These are phyloP conservation scores for Dictyostelium firmibasis DNA, from an alignment of 78 protist genomes.

Conservation along the genomic window DNA sequence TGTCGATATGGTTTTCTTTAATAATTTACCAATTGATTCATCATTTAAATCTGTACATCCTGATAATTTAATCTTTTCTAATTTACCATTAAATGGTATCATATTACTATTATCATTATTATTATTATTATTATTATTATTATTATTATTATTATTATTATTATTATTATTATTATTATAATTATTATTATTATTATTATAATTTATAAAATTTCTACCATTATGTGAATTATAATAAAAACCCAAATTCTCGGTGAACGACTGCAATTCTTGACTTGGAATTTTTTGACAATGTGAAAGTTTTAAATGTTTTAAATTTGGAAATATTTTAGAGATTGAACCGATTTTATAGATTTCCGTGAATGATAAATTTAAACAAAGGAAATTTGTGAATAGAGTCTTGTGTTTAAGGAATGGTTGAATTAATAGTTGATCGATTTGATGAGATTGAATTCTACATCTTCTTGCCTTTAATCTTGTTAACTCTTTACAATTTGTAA, in stretches of 20 bases:
- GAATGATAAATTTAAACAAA: slow-evolving; percentile 11
- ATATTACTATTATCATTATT: neutral
- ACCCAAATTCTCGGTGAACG: neutral
- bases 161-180: too few relatives aligned
- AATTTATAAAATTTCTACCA: neutral
- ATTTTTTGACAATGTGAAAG: slow-evolving; percentile 21
- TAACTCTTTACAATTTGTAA: neutral
- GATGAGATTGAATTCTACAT: neutral
- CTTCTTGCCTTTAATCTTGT: slow-evolving; percentile 17
- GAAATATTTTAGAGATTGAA: neutral
- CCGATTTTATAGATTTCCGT: slow-evolving; percentile 1
- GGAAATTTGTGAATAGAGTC: neutral
- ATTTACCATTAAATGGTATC: neutral
- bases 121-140: neutral
- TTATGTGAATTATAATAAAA: neutral
- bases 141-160: too few relatives aligned
- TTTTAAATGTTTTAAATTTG: neutral
- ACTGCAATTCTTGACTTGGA: neutral
- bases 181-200: too few relatives aligned
- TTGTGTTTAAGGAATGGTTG: neutral
- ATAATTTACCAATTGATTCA: neutral
- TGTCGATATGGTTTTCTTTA: neutral
- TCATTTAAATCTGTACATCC: slow-evolving; percentile 4
- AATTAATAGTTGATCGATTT: neutral
- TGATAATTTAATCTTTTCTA: slow-evolving; percentile 20